Evolutionary conservation across 1,284 basidiomycete genomes (phyloP), one percentile per base, ranked within the genome.

Genomic region (Rugiboletus extremiorientalis): DNA sequence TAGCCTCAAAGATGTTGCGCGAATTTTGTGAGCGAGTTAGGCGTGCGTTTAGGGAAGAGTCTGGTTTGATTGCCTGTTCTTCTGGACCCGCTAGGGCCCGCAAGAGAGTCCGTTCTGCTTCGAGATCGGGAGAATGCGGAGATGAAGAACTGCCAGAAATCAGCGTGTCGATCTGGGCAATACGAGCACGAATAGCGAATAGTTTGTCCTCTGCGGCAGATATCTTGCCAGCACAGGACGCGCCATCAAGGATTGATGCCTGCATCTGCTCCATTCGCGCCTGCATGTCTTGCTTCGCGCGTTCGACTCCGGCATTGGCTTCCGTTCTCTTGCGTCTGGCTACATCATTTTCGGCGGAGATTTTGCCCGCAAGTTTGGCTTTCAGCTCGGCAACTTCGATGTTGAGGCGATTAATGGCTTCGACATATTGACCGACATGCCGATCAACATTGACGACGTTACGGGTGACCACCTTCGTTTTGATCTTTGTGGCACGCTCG

Each of bases 401-500:
- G 67, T 94, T 93, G 61, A 95, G 86, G 55, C 91, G 77, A 71
- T 92, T 93, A 67, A 98, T 98, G 52, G 93, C 92, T 73, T 95
- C 91, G 34, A 98, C 91, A 68, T 97, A 98, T 73, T 90, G 92
- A 27, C 91, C 92, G 58, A 96, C 94, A 66, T 96, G 92, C 14
- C 95, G 84, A 66, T 96, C 89, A 59, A 96, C 92, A 59, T 95
- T 95, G 65, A 95, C 89, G 40, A 96, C 91, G 70, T 98, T 98
- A 38, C 93, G 84, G 4, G 94, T 94, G 54, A 93, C 83, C 54
- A 93, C 89, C 72, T 93, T 96, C 42, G 94, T 98, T 79, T 95
- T 95, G 77, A 98, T 97, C 76, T 95, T 93, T 59, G 96, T 96
- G 23, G 96, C 95, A 47, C 94, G 88, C 68, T 98, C 94, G 18